Conservation (phyloP, 306 rosid genomes). For the Pterocarpus macrocarpus region DNA sequence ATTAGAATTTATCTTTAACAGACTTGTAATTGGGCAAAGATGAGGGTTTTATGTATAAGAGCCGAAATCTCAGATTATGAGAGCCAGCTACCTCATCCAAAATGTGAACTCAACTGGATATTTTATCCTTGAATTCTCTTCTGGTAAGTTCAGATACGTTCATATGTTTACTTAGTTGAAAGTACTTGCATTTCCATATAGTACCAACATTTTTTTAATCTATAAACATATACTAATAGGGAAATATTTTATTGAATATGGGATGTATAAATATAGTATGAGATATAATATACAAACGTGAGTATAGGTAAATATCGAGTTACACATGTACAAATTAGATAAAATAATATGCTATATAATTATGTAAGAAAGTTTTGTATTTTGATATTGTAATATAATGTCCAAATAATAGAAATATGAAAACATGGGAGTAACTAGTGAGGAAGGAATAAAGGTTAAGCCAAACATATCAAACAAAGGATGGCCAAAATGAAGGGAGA, state of each 20-base stretch:
- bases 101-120: background rate
- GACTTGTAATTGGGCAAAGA: background rate
- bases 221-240: background rate
- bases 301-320: too few relatives aligned
- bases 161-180: background rate
- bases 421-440: background rate
- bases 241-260: too few relatives aligned
- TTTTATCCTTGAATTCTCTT: background rate
- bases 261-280: too few relatives aligned
- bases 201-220: background rate
- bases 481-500: constrained; percentile 7
- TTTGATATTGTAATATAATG: too few relatives aligned
- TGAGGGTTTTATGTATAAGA: background rate
- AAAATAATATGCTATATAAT: too few relatives aligned
- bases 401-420: too few relatives aligned
- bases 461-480: background rate
- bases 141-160: background rate
- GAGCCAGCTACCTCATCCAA: background rate
- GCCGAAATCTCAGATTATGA: background rate
- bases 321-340: too few relatives aligned
- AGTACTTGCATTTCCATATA: background rate
- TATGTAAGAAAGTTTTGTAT: too few relatives aligned
- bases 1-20: background rate
- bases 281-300: too few relatives aligned
- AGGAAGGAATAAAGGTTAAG: constrained; percentile 41